Evolutionary conservation across 345 rosid species (phyloP), one percentile per base, ranked within the genome.

Genomic region (Hibiscus syriacus): DNA sequence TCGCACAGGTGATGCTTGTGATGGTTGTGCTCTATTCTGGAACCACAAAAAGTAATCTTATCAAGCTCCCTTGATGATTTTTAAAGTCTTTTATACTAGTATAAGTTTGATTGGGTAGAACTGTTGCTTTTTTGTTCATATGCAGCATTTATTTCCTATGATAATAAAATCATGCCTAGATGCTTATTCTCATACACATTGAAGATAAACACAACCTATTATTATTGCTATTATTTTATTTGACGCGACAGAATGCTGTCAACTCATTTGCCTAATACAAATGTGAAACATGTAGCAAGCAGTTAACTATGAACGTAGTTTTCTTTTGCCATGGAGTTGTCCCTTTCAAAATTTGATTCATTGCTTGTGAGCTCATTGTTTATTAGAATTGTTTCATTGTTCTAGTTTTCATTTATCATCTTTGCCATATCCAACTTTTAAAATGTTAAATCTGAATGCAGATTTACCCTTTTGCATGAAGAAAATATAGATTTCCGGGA

Each of bases 1-100:
- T 43, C 97, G 97, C 57, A 93, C 92, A 7, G 96, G 97, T 70
- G 92, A 84, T 70, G 92, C 90, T 19, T 70, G 63, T 72, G 98
- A 93, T 81, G 97, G 97, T 30, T 88, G 96, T 78, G 95, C 98
- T 60, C 78, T 86, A 45, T 92, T 88, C 78, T 92, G 97, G 98
- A 86, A 82, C 71, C 83, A 85, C 1, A 73, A 83, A 34, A 53
- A 46, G 98, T 92, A 85, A 88, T 84, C 52, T 57, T 55, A 11
- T 52, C 50, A 19, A 8, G 23, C 20, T n/a, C 34, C 38, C 34
- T 39, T 25, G 16, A 16, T 54, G 17, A 50, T 34, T n/a, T n/a
- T 49, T 2, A 19, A 30, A 8, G 34, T 29, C 14, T 12, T 66
- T 19, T 14, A 16, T 46, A 14, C 41, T 16, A 13, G 36, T 14